These are phyloP conservation scores for Scutellaria galericulata DNA, from an alignment of 257 asterid genomes.

Conservation along the genomic window DNA sequence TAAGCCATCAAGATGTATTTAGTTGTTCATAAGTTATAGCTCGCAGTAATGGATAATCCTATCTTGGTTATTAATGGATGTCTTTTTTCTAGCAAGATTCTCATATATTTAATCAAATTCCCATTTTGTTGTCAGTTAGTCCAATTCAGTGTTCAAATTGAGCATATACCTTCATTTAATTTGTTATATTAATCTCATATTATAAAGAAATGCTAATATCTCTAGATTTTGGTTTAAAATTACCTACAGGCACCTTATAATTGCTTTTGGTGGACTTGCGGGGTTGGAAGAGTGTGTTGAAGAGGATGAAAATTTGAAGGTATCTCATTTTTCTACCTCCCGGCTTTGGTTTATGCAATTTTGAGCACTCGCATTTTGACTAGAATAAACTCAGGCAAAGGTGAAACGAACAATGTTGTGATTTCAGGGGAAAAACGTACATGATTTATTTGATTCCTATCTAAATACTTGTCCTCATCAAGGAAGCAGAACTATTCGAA, in stretches of 20 bases:
- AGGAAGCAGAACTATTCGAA: slow-evolving; percentile 97
- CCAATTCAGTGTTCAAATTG: background rate
- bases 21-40: background rate
- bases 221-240: background rate
- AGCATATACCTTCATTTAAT: background rate
- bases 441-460: slow-evolving; percentile 66
- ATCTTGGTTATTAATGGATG: no score
- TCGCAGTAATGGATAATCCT: no score
- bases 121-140: background rate
- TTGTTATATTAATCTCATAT: background rate
- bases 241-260: slow-evolving; percentile 76
- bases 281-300: slow-evolving; percentile 96
- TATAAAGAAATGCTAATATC: background rate
- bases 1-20: background rate
- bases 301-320: slow-evolving; percentile 77
- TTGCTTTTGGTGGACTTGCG: slow-evolving; percentile 98
- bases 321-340: slow-evolving; percentile 27
- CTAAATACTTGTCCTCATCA: slow-evolving; percentile 89
- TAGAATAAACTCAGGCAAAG: background rate
- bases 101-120: no score
- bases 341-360: no score
- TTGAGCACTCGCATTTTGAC: background rate
- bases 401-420: background rate
- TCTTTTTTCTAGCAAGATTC: no score
- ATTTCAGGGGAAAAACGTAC: slow-evolving; percentile 72